These are phyloP conservation scores for Olyra latifolia DNA, from an alignment of 176 grass and related monocot genomes.

Conservation along the genomic window DNA sequence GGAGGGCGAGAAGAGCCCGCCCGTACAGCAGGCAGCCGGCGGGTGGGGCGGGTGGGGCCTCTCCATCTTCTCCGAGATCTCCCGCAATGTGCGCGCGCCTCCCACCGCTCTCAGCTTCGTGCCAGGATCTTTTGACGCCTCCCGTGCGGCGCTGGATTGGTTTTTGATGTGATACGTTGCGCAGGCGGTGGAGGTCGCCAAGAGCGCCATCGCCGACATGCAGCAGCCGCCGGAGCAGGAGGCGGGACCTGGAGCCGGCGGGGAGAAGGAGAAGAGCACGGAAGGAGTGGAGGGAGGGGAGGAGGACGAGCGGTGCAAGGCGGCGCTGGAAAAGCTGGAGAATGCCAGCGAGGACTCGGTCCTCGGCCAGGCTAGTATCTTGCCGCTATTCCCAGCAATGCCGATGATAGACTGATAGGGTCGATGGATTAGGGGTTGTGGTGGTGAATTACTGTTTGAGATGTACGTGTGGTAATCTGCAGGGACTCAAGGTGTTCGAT, in stretches of 20 bases:
- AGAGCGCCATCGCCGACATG: constrained; percentile 72
- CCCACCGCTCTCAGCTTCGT: background rate
- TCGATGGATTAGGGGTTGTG: background rate
- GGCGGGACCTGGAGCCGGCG: background rate
- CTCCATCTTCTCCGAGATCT: constrained; percentile 94
- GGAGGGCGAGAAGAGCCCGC: constrained; percentile 10
- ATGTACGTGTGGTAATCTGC: constrained; percentile 27
- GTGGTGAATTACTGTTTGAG: constrained; percentile 1
- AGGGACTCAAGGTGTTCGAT: constrained; percentile 89
- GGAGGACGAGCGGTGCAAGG: constrained; percentile 43
- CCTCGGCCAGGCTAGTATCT: constrained; percentile 65
- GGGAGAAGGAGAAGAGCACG: constrained; percentile 13
- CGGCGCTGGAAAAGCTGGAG: constrained; percentile 75
- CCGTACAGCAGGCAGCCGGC: constrained; percentile 33
- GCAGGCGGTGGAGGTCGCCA: constrained; percentile 90
- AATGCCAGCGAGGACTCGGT: constrained; percentile 83
- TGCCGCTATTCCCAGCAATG: background rate
- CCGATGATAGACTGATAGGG: background rate
- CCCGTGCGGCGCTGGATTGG: too few species aligned
- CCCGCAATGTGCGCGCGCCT: constrained; percentile 54
- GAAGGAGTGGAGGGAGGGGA: constrained; percentile 9
- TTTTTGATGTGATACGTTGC: background rate
- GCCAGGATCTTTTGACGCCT: background rate
- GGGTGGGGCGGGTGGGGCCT: constrained; percentile 95
- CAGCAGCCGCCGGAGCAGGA: constrained; percentile 52